phyloP scores from a whole-genome alignment of 2,329 filamentous ascomycete genomes.

The Clonostachys rosea region DNA sequence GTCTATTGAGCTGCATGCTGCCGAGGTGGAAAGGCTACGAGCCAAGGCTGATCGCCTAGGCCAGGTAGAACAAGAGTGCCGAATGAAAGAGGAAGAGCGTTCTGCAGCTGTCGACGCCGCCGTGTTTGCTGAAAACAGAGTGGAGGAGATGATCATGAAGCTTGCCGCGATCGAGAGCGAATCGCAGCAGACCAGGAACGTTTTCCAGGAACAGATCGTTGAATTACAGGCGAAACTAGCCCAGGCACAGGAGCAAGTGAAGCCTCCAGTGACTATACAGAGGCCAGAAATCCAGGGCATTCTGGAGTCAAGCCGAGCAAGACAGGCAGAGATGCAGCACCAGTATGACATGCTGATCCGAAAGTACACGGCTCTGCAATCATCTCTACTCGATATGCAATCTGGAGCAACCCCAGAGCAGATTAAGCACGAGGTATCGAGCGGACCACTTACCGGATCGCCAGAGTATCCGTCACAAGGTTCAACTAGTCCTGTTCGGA shows the following conservation, averaged over 20 bases:
- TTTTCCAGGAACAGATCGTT: conserved; percentile 44
- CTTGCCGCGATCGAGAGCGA: conserved; percentile 47
- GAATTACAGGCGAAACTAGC: conserved; percentile 39
- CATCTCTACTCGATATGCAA: conserved; percentile 41
- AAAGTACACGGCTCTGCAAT: conserved; percentile 48
- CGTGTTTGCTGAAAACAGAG: conserved; percentile 51
- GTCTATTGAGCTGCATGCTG: conserved; percentile 54
- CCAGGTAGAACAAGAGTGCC: conserved; percentile 56
- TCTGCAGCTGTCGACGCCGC: conserved; percentile 52
- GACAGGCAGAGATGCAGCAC: conserved; percentile 48
- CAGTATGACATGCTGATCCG: conserved; percentile 43
- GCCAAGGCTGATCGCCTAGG: conserved; percentile 55
- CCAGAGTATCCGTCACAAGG: background rate
- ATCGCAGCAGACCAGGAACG: conserved; percentile 30
- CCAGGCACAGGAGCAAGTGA: conserved; percentile 23
- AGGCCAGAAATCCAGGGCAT: conserved; percentile 27
- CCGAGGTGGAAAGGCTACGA: conserved; percentile 56
- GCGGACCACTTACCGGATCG: conserved; percentile 22
- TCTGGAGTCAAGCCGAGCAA: conserved; percentile 45
- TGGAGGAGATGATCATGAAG: conserved; percentile 54
- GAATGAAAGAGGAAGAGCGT: conserved; percentile 58
- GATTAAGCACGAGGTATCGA: conserved; percentile 16
- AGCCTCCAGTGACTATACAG: conserved; percentile 1
- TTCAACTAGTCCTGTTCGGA: conserved; percentile 15
- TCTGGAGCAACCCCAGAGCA: conserved; percentile 17